phyloP scores from a whole-genome alignment of 2,329 filamentous ascomycete species.

The Penicillium italicum region DNA sequence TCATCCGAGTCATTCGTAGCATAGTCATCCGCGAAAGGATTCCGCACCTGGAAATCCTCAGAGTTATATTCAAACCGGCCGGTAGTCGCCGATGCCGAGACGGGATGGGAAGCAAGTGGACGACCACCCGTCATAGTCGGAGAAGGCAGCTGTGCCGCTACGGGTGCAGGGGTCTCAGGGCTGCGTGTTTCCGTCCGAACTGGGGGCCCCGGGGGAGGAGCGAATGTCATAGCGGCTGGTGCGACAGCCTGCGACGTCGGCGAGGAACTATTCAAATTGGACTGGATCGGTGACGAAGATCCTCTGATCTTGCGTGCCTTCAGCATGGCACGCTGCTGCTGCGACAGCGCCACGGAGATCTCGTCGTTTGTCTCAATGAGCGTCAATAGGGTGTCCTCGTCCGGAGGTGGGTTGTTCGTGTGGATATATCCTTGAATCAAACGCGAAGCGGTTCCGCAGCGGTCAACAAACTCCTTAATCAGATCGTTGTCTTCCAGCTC shows the following conservation, averaged over 20 bases:
- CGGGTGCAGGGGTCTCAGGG: neutral
- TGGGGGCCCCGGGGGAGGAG: neutral
- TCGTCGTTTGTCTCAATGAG: slow-evolving; percentile 94
- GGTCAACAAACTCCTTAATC: slow-evolving; percentile 84
- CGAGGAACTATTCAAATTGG: slow-evolving; percentile 15
- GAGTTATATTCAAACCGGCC: slow-evolving; percentile 37
- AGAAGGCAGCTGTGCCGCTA: slow-evolving; percentile 10
- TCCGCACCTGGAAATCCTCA: slow-evolving; percentile 40
- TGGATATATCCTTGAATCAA: slow-evolving; percentile 85
- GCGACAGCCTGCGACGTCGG: slow-evolving; percentile 15
- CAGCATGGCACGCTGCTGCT: slow-evolving; percentile 76
- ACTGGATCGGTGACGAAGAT: slow-evolving; percentile 15
- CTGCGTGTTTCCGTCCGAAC: neutral
- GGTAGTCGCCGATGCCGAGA: neutral
- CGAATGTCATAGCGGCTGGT: slow-evolving; percentile 13
- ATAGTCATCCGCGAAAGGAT: slow-evolving; percentile 41
- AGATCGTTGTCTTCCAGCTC: slow-evolving; percentile 83
- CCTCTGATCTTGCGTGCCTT: slow-evolving; percentile 49
- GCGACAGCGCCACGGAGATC: slow-evolving; percentile 73
- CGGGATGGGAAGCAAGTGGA: neutral
- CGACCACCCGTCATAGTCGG: slow-evolving; percentile 12
- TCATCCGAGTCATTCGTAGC: slow-evolving; percentile 16
- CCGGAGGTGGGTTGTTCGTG: slow-evolving; percentile 71
- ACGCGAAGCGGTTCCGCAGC: slow-evolving; percentile 74
- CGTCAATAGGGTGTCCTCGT: slow-evolving; percentile 89